These are phyloP conservation scores for Globisporangium heterothallicum DNA, from an alignment of 352 stramenopile species.

Conservation along the genomic window DNA sequence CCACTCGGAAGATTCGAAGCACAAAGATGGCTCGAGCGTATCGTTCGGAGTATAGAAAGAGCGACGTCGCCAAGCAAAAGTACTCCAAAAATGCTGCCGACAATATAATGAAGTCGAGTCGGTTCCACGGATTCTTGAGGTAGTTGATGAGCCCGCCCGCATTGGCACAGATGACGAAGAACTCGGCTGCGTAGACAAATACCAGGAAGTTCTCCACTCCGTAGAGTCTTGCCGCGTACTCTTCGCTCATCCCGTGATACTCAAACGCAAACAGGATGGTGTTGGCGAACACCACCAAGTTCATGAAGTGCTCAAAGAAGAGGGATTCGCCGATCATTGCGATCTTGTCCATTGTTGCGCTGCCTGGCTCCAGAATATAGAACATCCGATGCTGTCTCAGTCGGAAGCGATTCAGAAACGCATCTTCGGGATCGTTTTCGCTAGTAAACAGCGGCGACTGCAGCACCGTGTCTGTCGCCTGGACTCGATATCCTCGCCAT, in stretches of 20 bases:
- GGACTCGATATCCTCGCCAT: slow-evolving; percentile 30
- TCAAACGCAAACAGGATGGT: slow-evolving; percentile 71
- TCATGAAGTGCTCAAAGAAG: slow-evolving; percentile 76
- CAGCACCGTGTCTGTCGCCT: slow-evolving; percentile 28
- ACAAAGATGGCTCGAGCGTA: slow-evolving; percentile 73
- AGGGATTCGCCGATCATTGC: slow-evolving; percentile 41
- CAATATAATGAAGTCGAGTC: slow-evolving; percentile 71
- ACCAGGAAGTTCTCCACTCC: slow-evolving; percentile 65
- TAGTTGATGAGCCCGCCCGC: slow-evolving; percentile 56
- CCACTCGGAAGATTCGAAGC: slow-evolving; percentile 70
- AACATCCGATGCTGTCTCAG: slow-evolving; percentile 60
- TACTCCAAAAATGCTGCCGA: slow-evolving; percentile 60
- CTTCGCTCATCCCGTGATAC: slow-evolving; percentile 60
- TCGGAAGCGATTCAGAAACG: slow-evolving; percentile 51
- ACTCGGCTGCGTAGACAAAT: slow-evolving; percentile 63
- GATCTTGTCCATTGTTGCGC: slow-evolving; percentile 45
- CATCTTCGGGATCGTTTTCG: slow-evolving; percentile 39
- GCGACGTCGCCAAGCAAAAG: slow-evolving; percentile 43
- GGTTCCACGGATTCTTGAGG: slow-evolving; percentile 79
- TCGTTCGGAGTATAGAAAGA: slow-evolving; percentile 59
- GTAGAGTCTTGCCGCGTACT: slow-evolving; percentile 55
- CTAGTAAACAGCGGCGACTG: slow-evolving; percentile 46
- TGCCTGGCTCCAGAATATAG: slow-evolving; percentile 49
- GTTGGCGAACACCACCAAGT: slow-evolving; percentile 68
- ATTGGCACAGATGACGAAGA: slow-evolving; percentile 52